Conservation (phyloP, 1,284 basidiomycete genomes). For the Ceratobasidium sp. region DNA sequence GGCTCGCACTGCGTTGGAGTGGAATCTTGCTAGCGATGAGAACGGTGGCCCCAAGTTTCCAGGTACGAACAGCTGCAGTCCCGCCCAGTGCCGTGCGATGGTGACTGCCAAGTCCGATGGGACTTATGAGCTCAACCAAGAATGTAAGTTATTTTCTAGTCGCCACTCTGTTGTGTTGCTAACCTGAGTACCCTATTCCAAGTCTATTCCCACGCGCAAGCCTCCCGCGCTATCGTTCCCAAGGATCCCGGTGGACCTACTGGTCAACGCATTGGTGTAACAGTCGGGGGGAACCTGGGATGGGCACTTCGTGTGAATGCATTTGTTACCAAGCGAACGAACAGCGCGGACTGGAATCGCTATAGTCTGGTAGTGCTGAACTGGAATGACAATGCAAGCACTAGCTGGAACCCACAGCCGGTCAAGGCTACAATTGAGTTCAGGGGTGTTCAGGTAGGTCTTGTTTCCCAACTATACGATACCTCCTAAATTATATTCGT, state of each 20-base stretch:
- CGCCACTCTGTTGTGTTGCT: too few species aligned
- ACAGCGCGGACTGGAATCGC: conserved; percentile 59
- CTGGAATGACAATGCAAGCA: conserved; percentile 56
- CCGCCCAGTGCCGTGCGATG: conserved; percentile 67
- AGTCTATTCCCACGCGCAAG: conserved; percentile 78
- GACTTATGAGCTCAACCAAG: conserved; percentile 69
- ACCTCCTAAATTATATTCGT: conserved; percentile 42
- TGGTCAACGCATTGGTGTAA: conserved; percentile 68
- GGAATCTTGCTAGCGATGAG: conserved; percentile 64
- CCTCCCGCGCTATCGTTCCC: conserved; percentile 72
- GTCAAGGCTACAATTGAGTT: conserved; percentile 72
- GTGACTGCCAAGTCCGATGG: conserved; percentile 69
- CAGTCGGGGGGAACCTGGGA: conserved; percentile 60
- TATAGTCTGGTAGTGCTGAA: conserved; percentile 39
- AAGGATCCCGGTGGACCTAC: conserved; percentile 70
- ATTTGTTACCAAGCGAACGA: conserved; percentile 65
- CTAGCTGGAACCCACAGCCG: conserved; percentile 65
- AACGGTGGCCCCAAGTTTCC: conserved; percentile 68
- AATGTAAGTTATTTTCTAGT: conserved; percentile 56
- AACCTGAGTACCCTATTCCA: background rate
- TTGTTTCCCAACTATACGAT: conserved; percentile 8
- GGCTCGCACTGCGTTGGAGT: conserved; percentile 66
- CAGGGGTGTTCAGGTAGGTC: conserved; percentile 64
- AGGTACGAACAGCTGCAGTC: conserved; percentile 63
- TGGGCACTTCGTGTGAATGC: conserved; percentile 69